phyloP scores from a whole-genome alignment of 257 asterid genomes.

The Solanum paucissectum region DNA sequence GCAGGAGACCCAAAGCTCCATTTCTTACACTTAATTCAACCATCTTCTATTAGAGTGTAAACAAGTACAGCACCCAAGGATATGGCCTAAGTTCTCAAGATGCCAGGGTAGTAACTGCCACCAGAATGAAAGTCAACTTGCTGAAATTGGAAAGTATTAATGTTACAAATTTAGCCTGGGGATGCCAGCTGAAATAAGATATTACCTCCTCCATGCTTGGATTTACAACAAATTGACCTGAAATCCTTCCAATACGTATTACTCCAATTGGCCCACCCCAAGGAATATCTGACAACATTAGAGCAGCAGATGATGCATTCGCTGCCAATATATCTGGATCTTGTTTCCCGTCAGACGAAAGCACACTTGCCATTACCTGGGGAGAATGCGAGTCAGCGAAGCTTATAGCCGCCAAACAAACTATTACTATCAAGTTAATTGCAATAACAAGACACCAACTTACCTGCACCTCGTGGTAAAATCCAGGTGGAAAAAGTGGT shows the following conservation, averaged over 20 bases:
- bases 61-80: not conserved
- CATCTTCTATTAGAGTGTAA: not conserved
- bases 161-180: not conserved
- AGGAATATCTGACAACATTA: slow-evolving; percentile 91
- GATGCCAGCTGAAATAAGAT: not conserved
- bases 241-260: slow-evolving; percentile 79
- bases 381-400: not conserved
- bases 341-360: slow-evolving; percentile 87
- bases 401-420: not conserved
- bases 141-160: not conserved
- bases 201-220: slow-evolving; percentile 95
- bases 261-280: slow-evolving; percentile 99
- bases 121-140: not conserved
- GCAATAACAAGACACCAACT: not conserved
- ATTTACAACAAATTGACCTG: slow-evolving; percentile 69
- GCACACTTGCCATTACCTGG: slow-evolving; percentile 82
- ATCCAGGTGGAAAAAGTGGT: slow-evolving; percentile 91
- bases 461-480: slow-evolving; percentile 98
- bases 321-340: slow-evolving; percentile 99
- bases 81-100: not conserved
- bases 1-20: not conserved
- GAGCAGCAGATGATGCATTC: slow-evolving; percentile 94
- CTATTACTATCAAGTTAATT: not conserved
- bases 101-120: not conserved
- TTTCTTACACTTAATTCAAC: not conserved